Conservation (phyloP, 768 basidiomycete genomes). For the Podaxis sp. region DNA sequence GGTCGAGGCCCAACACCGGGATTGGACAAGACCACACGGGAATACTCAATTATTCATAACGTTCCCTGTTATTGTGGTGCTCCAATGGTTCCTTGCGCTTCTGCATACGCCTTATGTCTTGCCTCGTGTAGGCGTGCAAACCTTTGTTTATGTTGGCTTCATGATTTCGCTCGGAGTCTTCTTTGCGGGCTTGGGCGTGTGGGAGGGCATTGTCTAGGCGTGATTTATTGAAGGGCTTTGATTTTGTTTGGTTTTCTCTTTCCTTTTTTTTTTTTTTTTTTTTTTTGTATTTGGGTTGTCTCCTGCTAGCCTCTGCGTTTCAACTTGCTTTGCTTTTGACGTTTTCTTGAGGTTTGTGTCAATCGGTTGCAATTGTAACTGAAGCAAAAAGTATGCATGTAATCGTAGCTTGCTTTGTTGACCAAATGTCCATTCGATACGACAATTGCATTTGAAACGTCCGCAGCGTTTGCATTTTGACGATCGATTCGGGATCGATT, state of each 20-base stretch:
- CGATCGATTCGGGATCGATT: too few relatives aligned
- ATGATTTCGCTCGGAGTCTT: slow-evolving; percentile 66
- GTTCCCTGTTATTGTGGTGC: slow-evolving; percentile 38
- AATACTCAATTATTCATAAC: slow-evolving; percentile 38
- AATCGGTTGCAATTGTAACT: not conserved
- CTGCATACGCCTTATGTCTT: slow-evolving; percentile 68
- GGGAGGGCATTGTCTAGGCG: slow-evolving; percentile 52
- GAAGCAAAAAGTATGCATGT: not conserved
- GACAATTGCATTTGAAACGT: too few relatives aligned
- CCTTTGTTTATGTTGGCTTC: slow-evolving; percentile 68
- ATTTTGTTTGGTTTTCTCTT: not conserved
- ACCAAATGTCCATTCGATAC: not conserved
- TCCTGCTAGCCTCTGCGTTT: not conserved
- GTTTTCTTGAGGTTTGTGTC: not conserved
- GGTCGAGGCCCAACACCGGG: not conserved
- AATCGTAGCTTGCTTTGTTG: not conserved
- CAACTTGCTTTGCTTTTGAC: not conserved
- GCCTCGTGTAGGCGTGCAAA: slow-evolving; percentile 72
- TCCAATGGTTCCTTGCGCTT: slow-evolving; percentile 56
- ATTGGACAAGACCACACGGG: slow-evolving; percentile 13
- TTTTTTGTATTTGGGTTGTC: not conserved
- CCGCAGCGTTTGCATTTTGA: too few relatives aligned
- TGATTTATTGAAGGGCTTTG: not conserved
- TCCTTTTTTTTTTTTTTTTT: not conserved
- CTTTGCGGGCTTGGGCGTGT: slow-evolving; percentile 70